A percentile compares a stretch with the other conserved stretches of the same genome.
Conservation (phyloP, 495 filamentous ascomycete genomes). For the Amphirosellinia nigrospora region DNA sequence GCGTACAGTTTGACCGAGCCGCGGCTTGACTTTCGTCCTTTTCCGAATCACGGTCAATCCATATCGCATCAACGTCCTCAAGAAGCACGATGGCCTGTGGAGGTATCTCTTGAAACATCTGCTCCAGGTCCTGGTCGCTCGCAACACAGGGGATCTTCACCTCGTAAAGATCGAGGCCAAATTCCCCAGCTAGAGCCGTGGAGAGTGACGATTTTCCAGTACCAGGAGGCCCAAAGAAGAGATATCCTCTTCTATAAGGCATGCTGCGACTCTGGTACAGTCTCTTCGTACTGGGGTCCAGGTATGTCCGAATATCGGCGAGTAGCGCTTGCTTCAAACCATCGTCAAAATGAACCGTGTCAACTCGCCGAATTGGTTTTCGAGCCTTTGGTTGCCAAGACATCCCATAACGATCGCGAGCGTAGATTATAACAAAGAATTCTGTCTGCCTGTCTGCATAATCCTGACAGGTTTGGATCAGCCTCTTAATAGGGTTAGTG, state of each 20-base stretch:
- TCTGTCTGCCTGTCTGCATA: slow-evolving; percentile 54
- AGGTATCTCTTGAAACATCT: slow-evolving; percentile 65
- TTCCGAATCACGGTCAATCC: slow-evolving; percentile 48
- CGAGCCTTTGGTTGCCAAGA: slow-evolving; percentile 53
- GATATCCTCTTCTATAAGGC: slow-evolving; percentile 67
- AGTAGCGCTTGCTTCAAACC: slow-evolving; percentile 70
- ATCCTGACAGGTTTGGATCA: slow-evolving; percentile 49
- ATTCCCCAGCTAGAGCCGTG: slow-evolving; percentile 66
- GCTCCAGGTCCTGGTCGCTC: slow-evolving; percentile 54
- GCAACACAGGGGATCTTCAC: slow-evolving; percentile 59
- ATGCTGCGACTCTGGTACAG: slow-evolving; percentile 75
- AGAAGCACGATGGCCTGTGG: slow-evolving; percentile 68
- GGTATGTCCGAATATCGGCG: slow-evolving; percentile 78
- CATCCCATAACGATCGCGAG: slow-evolving; percentile 43
- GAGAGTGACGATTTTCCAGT: slow-evolving; percentile 71
- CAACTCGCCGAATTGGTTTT: slow-evolving; percentile 51
- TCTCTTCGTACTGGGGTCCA: slow-evolving; percentile 69
- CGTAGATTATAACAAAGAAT: slow-evolving; percentile 50
- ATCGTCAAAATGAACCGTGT: slow-evolving; percentile 56
- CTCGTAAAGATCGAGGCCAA: slow-evolving; percentile 69
- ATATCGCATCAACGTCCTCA: slow-evolving; percentile 71
- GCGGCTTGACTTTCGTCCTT: slow-evolving; percentile 36
- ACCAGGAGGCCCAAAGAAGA: slow-evolving; percentile 70
- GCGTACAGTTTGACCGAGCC: slow-evolving; percentile 47
- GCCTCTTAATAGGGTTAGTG: slow-evolving; percentile 51